Evolutionary conservation across 1,284 basidiomycete genomes (phyloP), one percentile per base, ranked within the genome.

Genomic region (Leccinum fuscescens): DNA sequence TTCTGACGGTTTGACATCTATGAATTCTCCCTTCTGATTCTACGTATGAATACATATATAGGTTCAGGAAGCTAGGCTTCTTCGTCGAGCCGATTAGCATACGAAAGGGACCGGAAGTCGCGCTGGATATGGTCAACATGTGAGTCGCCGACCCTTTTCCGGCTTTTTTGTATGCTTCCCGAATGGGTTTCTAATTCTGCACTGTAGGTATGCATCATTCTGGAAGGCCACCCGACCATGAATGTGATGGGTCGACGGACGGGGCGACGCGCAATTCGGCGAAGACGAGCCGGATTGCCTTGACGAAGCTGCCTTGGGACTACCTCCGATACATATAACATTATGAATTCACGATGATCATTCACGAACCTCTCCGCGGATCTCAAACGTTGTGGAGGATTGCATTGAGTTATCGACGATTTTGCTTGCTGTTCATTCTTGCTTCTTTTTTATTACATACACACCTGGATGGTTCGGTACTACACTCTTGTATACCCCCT

Each of bases 111-210:
- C 64, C 70, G 0, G 79, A 80, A 46, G 73, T 73, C 39, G 80
- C 82, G 0, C 81, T 88, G 56, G 86, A 88, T 70, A 76, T 82
- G 58, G 86, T 88, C 58, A 88, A 88, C 68, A 87, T 88, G 85
- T 84, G 72, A 69, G 65, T 74, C 11, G 3, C 29, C 7, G 6
- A 2, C 27, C 22, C 22, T 9, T 27, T 49, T 15, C 6, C 4
- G 11, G 14, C 11, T 17, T 17, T 58, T 58, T 29, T 5, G 14
- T 44, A 2, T 14, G 6, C 24, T 24, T 24, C 6, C 24, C 24
- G 24, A 24, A 24, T 24, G 24, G 24, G 24, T 24, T 24, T 1
- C 24, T 24, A 24, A 24, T 24, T 6, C 5, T 24, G 24, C 24
- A 24, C 24, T 24, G 24, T 24, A 24, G 24, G 24, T 0, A 24